A percentile compares a stretch with the other conserved stretches of the same genome.
phyloP scores from a whole-genome alignment of 495 filamentous ascomycete genomes.

The Eremomyces bilateralis region DNA sequence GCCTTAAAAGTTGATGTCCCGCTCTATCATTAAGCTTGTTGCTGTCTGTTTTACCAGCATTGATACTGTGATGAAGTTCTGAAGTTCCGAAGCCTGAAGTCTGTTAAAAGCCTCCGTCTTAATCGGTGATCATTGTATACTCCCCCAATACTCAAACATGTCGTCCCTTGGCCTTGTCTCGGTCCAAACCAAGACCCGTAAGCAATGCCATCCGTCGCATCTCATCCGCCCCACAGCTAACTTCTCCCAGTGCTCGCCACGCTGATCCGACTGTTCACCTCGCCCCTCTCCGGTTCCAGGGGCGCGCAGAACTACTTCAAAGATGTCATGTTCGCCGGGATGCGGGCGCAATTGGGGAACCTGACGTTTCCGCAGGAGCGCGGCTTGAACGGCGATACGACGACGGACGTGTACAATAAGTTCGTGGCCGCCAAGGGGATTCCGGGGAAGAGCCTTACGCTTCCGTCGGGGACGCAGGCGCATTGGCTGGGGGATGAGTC shows the following conservation, averaged over 20 bases:
- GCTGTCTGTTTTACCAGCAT: no score
- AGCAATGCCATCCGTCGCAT: no score
- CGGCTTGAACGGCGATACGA: slow-evolving; percentile 7
- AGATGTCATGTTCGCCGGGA: slow-evolving; percentile 16
- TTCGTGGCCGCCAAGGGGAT: slow-evolving; percentile 25
- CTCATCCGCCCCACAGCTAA: no score
- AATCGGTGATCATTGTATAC: no score
- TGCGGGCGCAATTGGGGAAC: slow-evolving; percentile 12
- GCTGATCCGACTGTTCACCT: slow-evolving; percentile 7
- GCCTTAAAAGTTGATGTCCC: no score
- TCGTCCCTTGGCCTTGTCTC: no score
- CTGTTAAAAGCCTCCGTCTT: no score
- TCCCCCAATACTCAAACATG: no score
- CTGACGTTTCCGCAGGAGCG: slow-evolving; percentile 14
- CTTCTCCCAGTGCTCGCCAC: slow-evolving; percentile 8
- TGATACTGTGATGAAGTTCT: no score
- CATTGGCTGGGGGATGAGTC: slow-evolving; percentile 37
- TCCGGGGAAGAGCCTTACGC: slow-evolving; percentile 24
- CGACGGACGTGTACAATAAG: slow-evolving; percentile 24
- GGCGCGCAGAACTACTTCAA: slow-evolving; percentile 14
- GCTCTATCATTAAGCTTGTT: no score
- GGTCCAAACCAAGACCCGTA: no score
- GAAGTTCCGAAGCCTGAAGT: no score
- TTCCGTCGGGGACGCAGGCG: slow-evolving; percentile 25
- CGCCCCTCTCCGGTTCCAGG: slow-evolving; percentile 11